Conservation (phyloP, 495 filamentous ascomycete genomes). For the Lophium mytilinum region DNA sequence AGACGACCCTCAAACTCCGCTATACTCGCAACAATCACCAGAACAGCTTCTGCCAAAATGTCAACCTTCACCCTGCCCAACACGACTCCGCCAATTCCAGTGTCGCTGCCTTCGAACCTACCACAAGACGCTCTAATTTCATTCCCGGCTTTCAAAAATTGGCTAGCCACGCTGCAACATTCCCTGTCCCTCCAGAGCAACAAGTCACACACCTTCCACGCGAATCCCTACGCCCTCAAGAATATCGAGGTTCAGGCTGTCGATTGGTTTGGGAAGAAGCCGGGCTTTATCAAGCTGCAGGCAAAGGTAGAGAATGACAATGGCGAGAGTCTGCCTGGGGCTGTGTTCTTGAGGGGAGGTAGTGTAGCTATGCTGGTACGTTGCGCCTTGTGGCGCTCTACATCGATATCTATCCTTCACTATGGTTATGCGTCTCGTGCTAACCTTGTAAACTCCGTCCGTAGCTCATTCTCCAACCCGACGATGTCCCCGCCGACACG, state of each 20-base stretch:
- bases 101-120: constrained; percentile 13
- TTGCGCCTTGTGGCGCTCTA: neutral
- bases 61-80: neutral
- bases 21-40: neutral
- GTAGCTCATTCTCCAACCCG: constrained; percentile 59
- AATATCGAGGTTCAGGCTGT: constrained; percentile 64
- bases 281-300: constrained; percentile 75
- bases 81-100: constrained; percentile 1
- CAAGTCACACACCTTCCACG: constrained; percentile 60
- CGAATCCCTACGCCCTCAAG: constrained; percentile 59
- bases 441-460: constrained; percentile 42
- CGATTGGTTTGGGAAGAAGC: constrained; percentile 60
- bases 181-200: constrained; percentile 55
- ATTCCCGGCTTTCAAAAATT: constrained; percentile 38
- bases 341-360: constrained; percentile 71
- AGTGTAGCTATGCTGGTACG: constrained; percentile 72
- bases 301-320: constrained; percentile 54
- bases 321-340: constrained; percentile 63
- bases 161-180: constrained; percentile 59
- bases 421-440: constrained; percentile 38
- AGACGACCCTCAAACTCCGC: neutral
- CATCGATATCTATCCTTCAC: no score
- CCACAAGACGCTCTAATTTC: constrained; percentile 14
- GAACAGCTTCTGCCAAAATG: neutral
- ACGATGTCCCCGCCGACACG: constrained; percentile 46